Percentiles rank a stretch among this genome's conserved stretches.
Evolutionary conservation across 306 rosid genomes (phyloP).

Genomic region (Cajanus cajan): DNA sequence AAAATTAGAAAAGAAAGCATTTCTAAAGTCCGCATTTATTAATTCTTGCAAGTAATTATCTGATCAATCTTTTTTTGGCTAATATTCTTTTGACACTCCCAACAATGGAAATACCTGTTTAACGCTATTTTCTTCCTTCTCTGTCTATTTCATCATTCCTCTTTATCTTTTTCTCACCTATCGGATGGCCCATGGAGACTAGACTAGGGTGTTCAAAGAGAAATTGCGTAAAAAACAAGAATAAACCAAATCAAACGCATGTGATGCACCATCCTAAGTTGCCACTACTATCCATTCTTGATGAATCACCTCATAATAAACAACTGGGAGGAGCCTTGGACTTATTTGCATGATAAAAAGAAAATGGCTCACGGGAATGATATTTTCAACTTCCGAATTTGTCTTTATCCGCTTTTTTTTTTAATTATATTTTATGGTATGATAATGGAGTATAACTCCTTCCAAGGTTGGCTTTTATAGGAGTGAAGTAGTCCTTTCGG

Average conservation of each 20-base stretch:
- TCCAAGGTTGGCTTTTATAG: no score
- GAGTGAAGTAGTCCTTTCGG: no score
- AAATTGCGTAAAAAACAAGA: no score
- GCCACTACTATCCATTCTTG: neutral
- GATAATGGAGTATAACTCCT: no score
- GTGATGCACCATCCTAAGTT: neutral
- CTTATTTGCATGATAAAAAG: no score
- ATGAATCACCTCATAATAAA: neutral
- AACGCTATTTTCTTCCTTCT: neutral
- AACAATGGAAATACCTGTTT: neutral
- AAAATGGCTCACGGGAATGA: no score
- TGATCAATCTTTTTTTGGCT: neutral
- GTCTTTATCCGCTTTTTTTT: no score
- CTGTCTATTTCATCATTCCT: neutral
- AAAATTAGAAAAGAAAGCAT: slow-evolving; percentile 20
- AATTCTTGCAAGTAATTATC: neutral
- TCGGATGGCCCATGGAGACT: neutral
- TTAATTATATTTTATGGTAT: no score
- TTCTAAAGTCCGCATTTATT: neutral
- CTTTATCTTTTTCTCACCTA: neutral
- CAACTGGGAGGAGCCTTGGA: no score
- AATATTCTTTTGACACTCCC: neutral
- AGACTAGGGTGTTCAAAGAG: no score
- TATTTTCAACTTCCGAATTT: no score
- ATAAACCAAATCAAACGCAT: neutral